phyloP scores from a whole-genome alignment of 345 rosid species.

The Rhodamnia argentea region DNA sequence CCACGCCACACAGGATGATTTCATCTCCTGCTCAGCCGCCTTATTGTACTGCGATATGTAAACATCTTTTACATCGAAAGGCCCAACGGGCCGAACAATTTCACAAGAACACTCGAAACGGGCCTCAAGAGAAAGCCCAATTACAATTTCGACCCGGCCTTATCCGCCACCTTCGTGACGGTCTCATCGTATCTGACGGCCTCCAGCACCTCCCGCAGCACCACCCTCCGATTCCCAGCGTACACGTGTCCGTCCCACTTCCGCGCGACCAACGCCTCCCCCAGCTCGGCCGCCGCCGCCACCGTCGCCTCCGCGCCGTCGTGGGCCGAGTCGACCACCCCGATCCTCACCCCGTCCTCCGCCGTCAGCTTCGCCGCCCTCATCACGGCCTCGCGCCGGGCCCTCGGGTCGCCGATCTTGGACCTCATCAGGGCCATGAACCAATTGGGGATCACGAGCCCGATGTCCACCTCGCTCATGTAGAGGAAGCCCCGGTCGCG shows the following conservation, averaged over 20 bases:
- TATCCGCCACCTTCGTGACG: background rate
- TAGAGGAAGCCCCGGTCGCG: conserved; percentile 58
- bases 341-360: conserved; percentile 26
- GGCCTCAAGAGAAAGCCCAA: background rate
- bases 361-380: conserved; percentile 47
- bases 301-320: conserved; percentile 38
- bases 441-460: conserved; percentile 30
- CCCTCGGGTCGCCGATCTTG: conserved; percentile 31
- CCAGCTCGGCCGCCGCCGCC: conserved; percentile 35
- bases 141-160: background rate
- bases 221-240: conserved; percentile 29
- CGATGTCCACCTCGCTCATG: conserved; percentile 69
- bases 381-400: conserved; percentile 32
- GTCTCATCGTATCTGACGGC: conserved; percentile 10
- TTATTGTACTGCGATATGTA: background rate
- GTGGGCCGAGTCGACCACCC: conserved; percentile 38
- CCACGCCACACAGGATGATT: background rate
- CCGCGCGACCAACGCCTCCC: conserved; percentile 22
- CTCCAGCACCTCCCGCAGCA: conserved; percentile 15
- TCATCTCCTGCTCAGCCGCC: background rate
- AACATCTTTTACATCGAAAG: background rate
- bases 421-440: conserved; percentile 20
- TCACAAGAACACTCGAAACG: background rate
- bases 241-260: conserved; percentile 45
- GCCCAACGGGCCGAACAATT: background rate